phyloP scores from a whole-genome alignment of 2,329 filamentous ascomycete species.

The Polytolypa hystricis region DNA sequence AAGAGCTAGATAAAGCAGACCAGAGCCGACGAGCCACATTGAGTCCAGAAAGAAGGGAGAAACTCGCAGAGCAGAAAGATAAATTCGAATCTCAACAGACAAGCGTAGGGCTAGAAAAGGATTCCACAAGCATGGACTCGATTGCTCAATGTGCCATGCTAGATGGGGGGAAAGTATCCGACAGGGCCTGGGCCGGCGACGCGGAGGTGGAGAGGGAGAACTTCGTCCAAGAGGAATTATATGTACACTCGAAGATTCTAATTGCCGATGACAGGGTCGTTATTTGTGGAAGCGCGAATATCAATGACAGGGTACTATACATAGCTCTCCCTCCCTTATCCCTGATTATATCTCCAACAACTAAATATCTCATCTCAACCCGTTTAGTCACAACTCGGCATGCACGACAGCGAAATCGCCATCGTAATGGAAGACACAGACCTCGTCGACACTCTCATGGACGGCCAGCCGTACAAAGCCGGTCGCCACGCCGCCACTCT shows the following conservation, averaged over 20 bases:
- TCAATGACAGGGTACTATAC: conserved; percentile 47
- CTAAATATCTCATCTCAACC: background rate
- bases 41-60: conserved; percentile 29
- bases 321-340: no score
- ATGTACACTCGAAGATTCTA: conserved; percentile 76
- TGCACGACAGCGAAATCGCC: conserved; percentile 76
- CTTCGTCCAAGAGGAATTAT: conserved; percentile 91
- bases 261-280: conserved; percentile 73
- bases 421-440: conserved; percentile 72
- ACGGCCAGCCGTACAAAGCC: conserved; percentile 58
- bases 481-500: conserved; percentile 68
- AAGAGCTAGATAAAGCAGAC: conserved; percentile 25
- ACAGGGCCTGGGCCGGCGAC: conserved; percentile 67
- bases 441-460: conserved; percentile 59
- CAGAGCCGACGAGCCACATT: conserved; percentile 22
- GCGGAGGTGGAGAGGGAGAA: conserved; percentile 67
- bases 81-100: conserved; percentile 36
- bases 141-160: conserved; percentile 76
- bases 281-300: conserved; percentile 65
- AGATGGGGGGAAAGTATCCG: conserved; percentile 47
- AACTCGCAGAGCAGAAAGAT: conserved; percentile 36
- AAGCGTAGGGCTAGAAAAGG: conserved; percentile 30
- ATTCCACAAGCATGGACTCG: conserved; percentile 35
- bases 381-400: conserved; percentile 61
- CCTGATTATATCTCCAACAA: background rate